Evolutionary conservation across 192 early-diverging fungal genomes (phyloP), one percentile per base, ranked within the genome.

Genomic region (Coemansia sp.): DNA sequence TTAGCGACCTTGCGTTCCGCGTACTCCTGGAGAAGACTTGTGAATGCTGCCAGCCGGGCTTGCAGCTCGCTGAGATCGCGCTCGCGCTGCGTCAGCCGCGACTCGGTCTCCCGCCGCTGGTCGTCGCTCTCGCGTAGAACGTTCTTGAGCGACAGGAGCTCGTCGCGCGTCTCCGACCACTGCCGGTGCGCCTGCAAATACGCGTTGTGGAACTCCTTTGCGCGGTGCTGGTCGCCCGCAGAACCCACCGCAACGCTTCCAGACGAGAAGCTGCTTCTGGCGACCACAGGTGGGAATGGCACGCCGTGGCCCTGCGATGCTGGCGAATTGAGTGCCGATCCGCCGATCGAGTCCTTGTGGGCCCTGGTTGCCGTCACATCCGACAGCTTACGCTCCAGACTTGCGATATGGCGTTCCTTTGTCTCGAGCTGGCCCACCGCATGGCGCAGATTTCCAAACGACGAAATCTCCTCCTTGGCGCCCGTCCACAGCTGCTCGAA

Each of bases 161-260:
- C 75, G 64, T 78, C 74, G 36, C 71, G 65, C 3, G 79, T 63
- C 23, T 75, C 71, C 38, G 65, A 61, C 68, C 71, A 70, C 57
- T 78, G 79, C 5, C 79, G 62, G 32, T 84, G 83, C 19, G 83
- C 71, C 0, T 72, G 56, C 67, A 84, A 60, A 23, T 81, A 84
- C 13, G 68, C 67, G 1, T 63, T 53, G 33, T 76, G 79, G 59
- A 76, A 49, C 34, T 76, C 78, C 23, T 61, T 65, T 3, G 48
- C 48, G 20, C 67, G 66, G 6, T 55, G 60, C 29, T 43, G 40
- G 25, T 42, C 60, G 36, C 55, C 61, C 3, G 58, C 60, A 22
- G 46, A 59, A 20, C 65, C 62, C 25, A 20, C 34, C 14, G 46
- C 15, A 11, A 35, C n/a, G 5, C 11, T 34, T 40, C 56, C 59